These are phyloP conservation scores for Quercus lobata DNA, from an alignment of 331 rosid genomes.

Conservation along the genomic window DNA sequence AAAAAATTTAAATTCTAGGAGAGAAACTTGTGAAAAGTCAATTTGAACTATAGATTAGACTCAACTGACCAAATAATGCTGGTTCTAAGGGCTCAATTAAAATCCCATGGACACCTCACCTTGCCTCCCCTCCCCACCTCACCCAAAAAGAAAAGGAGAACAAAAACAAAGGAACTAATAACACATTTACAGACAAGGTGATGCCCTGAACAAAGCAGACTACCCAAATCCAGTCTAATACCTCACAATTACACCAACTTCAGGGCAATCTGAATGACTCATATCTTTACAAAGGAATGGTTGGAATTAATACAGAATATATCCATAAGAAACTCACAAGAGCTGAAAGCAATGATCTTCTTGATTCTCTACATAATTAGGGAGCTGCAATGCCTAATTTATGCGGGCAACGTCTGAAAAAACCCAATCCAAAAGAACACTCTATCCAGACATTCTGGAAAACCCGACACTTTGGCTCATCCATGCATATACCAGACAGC, in stretches of 20 bases:
- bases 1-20: background rate
- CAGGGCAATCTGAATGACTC: constrained; percentile 32
- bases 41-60: background rate
- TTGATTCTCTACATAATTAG: constrained; percentile 26
- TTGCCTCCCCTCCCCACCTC: background rate
- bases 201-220: constrained; percentile 25
- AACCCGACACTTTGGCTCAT: background rate
- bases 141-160: background rate
- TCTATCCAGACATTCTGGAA: background rate
- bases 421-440: background rate
- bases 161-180: constrained; percentile 16
- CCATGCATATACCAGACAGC: constrained; percentile 18
- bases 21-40: background rate
- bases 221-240: constrained; percentile 5
- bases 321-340: constrained; percentile 26
- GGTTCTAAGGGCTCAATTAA: background rate
- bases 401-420: constrained; percentile 7
- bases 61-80: background rate
- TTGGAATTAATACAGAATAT: constrained; percentile 43
- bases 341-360: constrained; percentile 28
- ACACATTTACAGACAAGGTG: constrained; percentile 42
- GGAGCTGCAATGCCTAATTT: constrained; percentile 24
- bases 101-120: background rate
- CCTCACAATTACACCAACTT: constrained; percentile 22
- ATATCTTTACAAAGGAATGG: constrained; percentile 62